Conservation (phyloP, 169 alveolate species). For the Eimeria sp. region DNA sequence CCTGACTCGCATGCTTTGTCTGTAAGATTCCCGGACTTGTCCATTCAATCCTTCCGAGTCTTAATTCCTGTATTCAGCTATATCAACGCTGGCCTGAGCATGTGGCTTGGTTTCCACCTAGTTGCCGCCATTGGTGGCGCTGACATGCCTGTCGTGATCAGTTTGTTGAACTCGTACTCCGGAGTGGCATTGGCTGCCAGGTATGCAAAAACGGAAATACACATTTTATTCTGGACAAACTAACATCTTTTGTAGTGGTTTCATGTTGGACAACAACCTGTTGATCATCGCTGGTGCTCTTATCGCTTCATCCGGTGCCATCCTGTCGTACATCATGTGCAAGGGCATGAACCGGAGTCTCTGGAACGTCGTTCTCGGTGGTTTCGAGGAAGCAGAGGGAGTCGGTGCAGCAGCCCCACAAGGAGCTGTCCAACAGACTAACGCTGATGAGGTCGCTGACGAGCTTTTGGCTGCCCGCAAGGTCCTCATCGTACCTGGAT, state of each 20-base stretch:
- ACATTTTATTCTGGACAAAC: neutral
- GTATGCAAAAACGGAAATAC: slow-evolving; percentile 43
- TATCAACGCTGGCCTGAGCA: slow-evolving; percentile 80
- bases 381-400: slow-evolving; percentile 91
- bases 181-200: slow-evolving; percentile 97
- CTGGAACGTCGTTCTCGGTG: slow-evolving; percentile 93
- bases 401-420: slow-evolving; percentile 79
- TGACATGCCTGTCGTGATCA: slow-evolving; percentile 98
- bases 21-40: slow-evolving; percentile 30
- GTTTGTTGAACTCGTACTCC: slow-evolving; percentile 96
- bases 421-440: slow-evolving; percentile 84
- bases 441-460: slow-evolving; percentile 90
- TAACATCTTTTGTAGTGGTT: slow-evolving; percentile 50
- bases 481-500: slow-evolving; percentile 97
- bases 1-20: slow-evolving; percentile 52
- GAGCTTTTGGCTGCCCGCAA: slow-evolving; percentile 88
- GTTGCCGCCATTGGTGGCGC: slow-evolving; percentile 97
- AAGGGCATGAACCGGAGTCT: slow-evolving; percentile 96
- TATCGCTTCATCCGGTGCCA: slow-evolving; percentile 97
- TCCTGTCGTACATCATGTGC: slow-evolving; percentile 97
- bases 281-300: slow-evolving; percentile 97
- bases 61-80: slow-evolving; percentile 43
- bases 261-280: slow-evolving; percentile 94
- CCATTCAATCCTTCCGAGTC: neutral
- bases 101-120: slow-evolving; percentile 92